Conservation (phyloP, 441 rosid species). For the Populus hybrid region DNA sequence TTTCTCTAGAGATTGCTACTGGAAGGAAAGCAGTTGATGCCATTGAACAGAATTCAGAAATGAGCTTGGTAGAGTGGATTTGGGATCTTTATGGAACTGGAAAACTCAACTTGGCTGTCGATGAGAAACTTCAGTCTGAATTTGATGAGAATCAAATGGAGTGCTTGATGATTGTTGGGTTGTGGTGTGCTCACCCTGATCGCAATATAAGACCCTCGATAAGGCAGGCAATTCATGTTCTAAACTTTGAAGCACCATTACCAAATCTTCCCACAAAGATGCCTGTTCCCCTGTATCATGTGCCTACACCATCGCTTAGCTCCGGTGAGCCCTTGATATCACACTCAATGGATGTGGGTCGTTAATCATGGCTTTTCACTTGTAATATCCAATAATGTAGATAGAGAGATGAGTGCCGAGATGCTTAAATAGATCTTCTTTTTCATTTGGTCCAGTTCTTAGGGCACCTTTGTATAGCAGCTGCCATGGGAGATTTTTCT, state of each 20-base stretch:
- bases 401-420: background rate
- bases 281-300: constrained; percentile 8
- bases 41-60: background rate
- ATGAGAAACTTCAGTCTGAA: background rate
- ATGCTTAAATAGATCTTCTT: background rate
- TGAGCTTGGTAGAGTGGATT: constrained; percentile 17
- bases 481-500: background rate
- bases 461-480: background rate
- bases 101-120: constrained; percentile 4
- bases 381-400: background rate
- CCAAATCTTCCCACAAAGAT: constrained; percentile 17
- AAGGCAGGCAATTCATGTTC: constrained; percentile 6
- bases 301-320: background rate
- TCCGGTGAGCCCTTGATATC: background rate
- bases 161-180: constrained; percentile 13
- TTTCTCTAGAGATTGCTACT: constrained; percentile 10
- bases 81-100: constrained; percentile 23
- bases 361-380: background rate
- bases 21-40: constrained; percentile 7
- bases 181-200: constrained; percentile 20
- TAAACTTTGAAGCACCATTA: constrained; percentile 5
- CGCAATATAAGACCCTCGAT: background rate
- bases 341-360: background rate
- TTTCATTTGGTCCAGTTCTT: background rate
- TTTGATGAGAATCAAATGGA: constrained; percentile 15